Percentiles rank a stretch among this genome's conserved stretches.
Evolutionary conservation across 805 yeast species (phyloP).

Genomic region (Candida sakaeoensis): DNA sequence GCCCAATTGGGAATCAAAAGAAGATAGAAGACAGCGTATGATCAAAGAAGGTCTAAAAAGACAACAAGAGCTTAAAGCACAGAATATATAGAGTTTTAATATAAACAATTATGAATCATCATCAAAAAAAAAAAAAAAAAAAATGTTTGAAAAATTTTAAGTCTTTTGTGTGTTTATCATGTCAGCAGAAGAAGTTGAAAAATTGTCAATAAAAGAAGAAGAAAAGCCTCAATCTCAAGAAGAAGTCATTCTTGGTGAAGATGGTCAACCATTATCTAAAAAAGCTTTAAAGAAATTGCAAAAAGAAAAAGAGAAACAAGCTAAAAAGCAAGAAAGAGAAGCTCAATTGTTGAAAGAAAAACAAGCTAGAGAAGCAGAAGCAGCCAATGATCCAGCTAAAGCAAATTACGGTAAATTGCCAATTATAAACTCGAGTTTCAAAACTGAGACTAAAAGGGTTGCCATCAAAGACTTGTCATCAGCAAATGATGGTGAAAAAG

Average conservation of each 20-base stretch:
- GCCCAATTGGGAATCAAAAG: slow-evolving; percentile 45
- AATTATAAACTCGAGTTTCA: slow-evolving; percentile 69
- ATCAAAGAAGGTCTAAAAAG: slow-evolving; percentile 47
- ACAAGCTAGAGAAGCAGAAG: slow-evolving; percentile 66
- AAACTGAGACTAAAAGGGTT: slow-evolving; percentile 64
- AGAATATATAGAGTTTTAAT: background rate
- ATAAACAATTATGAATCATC: background rate
- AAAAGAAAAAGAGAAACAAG: slow-evolving; percentile 88
- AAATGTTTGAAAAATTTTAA: background rate
- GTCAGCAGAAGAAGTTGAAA: slow-evolving; percentile 25
- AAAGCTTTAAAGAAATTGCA: slow-evolving; percentile 93
- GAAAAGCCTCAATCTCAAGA: slow-evolving; percentile 15
- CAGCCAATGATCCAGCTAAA: slow-evolving; percentile 81
- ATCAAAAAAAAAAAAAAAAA: background rate
- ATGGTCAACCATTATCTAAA: slow-evolving; percentile 86
- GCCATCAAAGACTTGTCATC: slow-evolving; percentile 54
- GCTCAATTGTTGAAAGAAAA: slow-evolving; percentile 82
- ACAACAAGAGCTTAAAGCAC: slow-evolving; percentile 17
- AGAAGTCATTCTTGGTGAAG: slow-evolving; percentile 48
- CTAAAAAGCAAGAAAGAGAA: slow-evolving; percentile 89
- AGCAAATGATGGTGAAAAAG: slow-evolving; percentile 67
- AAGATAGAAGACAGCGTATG: slow-evolving; percentile 53
- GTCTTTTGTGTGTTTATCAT: slow-evolving; percentile 8
- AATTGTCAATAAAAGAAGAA: slow-evolving; percentile 18
- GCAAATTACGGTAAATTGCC: slow-evolving; percentile 89